A percentile compares a stretch with the other conserved stretches of the same genome.
These are phyloP conservation scores for Beauveria pseudobassiana DNA, from an alignment of 2,329 filamentous ascomycete genomes.

Conservation along the genomic window DNA sequence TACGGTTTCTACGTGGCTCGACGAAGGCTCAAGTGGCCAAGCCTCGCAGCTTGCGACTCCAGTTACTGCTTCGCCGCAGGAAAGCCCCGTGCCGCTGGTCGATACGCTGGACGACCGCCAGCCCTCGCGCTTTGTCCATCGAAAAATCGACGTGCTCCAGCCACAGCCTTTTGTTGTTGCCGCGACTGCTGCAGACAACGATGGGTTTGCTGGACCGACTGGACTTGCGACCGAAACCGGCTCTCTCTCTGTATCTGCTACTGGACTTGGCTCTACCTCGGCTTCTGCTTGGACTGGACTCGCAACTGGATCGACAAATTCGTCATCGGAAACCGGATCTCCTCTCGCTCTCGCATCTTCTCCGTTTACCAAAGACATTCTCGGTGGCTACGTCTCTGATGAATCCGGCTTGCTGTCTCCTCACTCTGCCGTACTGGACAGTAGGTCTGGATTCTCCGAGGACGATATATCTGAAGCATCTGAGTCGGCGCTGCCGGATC, in stretches of 20 bases:
- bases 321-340: background rate
- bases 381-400: conserved; percentile 1
- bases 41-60: background rate
- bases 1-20: conserved; percentile 2
- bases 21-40: background rate
- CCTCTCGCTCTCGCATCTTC: background rate
- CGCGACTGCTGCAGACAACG: background rate
- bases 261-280: background rate
- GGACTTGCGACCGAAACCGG: background rate
- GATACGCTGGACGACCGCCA: background rate
- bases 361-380: background rate
- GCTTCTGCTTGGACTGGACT: background rate
- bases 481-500: background rate
- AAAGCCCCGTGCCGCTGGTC: background rate
- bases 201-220: background rate
- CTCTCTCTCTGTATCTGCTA: background rate
- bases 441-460: background rate
- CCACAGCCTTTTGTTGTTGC: background rate
- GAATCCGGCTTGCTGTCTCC: background rate
- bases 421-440: background rate
- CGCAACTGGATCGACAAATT: background rate
- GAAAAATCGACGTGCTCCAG: background rate
- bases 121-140: conserved; percentile 2
- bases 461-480: background rate
- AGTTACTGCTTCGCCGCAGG: background rate